Evolutionary conservation across 108 stramenopile genomes (phyloP).

Genomic region (Chaetoceros tenuissimus): DNA sequence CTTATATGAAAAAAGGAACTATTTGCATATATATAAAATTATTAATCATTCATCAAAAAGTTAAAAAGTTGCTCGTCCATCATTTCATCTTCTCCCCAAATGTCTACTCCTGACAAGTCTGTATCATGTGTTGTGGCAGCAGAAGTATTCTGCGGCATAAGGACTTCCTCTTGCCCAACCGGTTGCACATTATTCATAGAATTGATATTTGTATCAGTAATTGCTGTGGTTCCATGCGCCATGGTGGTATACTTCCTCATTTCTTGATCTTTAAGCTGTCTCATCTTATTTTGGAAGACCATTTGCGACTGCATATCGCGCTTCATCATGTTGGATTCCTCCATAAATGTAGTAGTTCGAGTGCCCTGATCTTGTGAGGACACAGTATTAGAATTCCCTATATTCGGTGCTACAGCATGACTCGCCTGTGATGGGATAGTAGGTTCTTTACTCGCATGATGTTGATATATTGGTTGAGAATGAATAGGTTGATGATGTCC

Average conservation of each 20-base stretch:
- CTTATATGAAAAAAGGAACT: no score
- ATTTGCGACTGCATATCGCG: conserved; percentile 78
- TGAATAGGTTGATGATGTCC: no score
- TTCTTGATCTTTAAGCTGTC: conserved; percentile 72
- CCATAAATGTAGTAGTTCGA: conserved; percentile 10
- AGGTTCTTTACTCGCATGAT: no score
- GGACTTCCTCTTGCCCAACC: neutral
- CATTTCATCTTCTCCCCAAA: conserved; percentile 14
- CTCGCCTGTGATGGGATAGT: no score
- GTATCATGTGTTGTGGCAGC: neutral
- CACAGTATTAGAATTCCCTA: no score
- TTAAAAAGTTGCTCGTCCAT: conserved; percentile 77
- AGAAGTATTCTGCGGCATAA: neutral
- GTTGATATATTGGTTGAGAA: no score
- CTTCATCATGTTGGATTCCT: conserved; percentile 73
- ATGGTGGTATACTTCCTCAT: conserved; percentile 46
- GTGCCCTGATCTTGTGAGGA: no score
- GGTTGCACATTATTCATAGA: neutral
- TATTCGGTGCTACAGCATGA: no score
- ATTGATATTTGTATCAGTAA: neutral
- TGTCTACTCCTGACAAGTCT: neutral
- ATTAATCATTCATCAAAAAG: conserved; percentile 57
- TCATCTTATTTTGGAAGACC: conserved; percentile 77
- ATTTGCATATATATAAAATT: no score
- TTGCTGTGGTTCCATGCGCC: neutral